These are phyloP conservation scores for Zygosaccharomyces sapae DNA, from an alignment of 1,139 yeast genomes.

Conservation along the genomic window DNA sequence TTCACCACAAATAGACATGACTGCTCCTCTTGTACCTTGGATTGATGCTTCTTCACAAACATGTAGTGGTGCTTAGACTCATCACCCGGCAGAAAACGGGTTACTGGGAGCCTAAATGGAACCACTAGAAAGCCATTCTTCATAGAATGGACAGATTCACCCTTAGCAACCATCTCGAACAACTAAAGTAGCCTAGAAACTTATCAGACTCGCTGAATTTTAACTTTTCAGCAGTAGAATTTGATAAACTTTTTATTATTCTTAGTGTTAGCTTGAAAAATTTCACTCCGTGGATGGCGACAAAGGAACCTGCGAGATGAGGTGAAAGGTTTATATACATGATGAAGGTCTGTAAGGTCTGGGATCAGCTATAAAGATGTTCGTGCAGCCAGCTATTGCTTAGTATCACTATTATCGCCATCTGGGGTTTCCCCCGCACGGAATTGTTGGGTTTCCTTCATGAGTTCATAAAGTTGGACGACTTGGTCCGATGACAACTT, in stretches of 20 bases:
- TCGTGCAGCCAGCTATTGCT: background rate
- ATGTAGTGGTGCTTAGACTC: conserved; percentile 43
- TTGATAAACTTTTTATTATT: background rate
- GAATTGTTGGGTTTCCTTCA: conserved; percentile 54
- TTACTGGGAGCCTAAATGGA: conserved; percentile 36
- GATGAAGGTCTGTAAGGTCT: background rate
- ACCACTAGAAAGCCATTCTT: conserved; percentile 40
- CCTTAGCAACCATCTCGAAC: conserved; percentile 7
- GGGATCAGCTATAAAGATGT: background rate
- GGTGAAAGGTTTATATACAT: background rate
- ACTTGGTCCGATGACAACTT: conserved; percentile 91
- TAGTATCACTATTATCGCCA: background rate
- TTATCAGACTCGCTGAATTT: background rate
- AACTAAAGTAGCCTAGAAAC: background rate
- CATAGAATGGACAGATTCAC: conserved; percentile 24
- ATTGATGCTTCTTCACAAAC: conserved; percentile 59
- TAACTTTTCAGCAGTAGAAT: background rate
- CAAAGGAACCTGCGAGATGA: background rate
- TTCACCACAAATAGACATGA: conserved; percentile 63
- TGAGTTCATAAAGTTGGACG: conserved; percentile 71
- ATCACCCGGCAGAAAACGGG: conserved; percentile 21
- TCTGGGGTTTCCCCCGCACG: conserved; percentile 15
- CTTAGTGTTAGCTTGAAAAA: conserved; percentile 4
- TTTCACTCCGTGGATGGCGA: conserved; percentile 7
- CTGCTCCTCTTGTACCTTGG: conserved; percentile 41